A percentile compares a stretch with the other conserved stretches of the same genome.
phyloP scores from a whole-genome alignment of 2,329 filamentous ascomycete species.

The Dactylella cylindrospora region DNA sequence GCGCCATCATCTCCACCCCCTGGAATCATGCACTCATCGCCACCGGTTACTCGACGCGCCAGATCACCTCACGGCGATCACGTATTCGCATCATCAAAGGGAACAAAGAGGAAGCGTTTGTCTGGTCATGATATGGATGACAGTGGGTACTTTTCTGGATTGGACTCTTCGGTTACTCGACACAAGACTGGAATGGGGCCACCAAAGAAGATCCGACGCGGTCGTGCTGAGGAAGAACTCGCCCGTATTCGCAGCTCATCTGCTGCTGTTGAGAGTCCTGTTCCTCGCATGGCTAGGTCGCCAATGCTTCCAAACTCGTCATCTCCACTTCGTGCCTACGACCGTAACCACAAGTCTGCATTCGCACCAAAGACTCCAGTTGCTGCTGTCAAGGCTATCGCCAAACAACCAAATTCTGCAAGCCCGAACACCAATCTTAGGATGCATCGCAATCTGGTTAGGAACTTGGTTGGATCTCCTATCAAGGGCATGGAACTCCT shows the following conservation, averaged over 20 bases:
- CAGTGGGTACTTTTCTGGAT: constrained; percentile 94
- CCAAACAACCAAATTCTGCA: constrained; percentile 69
- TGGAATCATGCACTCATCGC: constrained; percentile 81
- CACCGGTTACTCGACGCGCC: constrained; percentile 69
- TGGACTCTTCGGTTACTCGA: constrained; percentile 85
- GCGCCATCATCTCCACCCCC: constrained; percentile 66
- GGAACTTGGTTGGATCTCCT: constrained; percentile 78
- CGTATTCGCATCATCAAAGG: constrained; percentile 49
- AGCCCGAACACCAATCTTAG: constrained; percentile 91
- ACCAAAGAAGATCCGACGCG: constrained; percentile 78
- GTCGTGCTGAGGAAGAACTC: constrained; percentile 93
- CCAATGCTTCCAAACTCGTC: constrained; percentile 58
- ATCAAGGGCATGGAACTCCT: constrained; percentile 52
- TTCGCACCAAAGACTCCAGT: constrained; percentile 78
- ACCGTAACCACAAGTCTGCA: constrained; percentile 59
- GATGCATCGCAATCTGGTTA: constrained; percentile 81
- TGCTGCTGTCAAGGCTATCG: constrained; percentile 54
- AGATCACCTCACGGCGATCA: constrained; percentile 70
- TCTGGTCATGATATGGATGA: constrained; percentile 69
- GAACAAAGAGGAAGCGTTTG: constrained; percentile 69
- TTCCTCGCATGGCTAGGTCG: constrained; percentile 48
- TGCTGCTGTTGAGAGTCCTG: constrained; percentile 90
- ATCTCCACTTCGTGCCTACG: constrained; percentile 66
- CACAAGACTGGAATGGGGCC: constrained; percentile 77
- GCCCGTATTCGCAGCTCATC: constrained; percentile 72